Percentiles rank a stretch among this genome's conserved stretches.
phyloP scores from a whole-genome alignment of 2,329 filamentous ascomycete species.

The Pyrenochaeta sp. region DNA sequence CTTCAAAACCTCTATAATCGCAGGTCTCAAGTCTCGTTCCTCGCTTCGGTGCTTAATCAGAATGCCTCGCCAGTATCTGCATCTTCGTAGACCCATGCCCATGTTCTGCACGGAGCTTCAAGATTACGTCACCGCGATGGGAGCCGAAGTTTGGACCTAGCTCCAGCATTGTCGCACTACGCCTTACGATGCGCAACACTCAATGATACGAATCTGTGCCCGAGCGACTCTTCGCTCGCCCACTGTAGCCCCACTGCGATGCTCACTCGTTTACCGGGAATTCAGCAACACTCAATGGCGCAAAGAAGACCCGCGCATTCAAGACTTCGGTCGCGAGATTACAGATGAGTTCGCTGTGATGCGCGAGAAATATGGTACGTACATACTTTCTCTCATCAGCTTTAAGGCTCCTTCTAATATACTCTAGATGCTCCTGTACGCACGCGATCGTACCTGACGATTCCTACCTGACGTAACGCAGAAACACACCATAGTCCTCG shows the following conservation, averaged over 20 bases:
- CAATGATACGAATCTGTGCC: slow-evolving; percentile 42
- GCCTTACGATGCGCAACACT: slow-evolving; percentile 27
- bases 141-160: slow-evolving; percentile 16
- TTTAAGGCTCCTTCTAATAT: slow-evolving; percentile 17
- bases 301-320: slow-evolving; percentile 59
- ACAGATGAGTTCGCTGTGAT: slow-evolving; percentile 69
- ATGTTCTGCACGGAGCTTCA: slow-evolving; percentile 8
- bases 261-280: slow-evolving; percentile 14
- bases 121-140: slow-evolving; percentile 35
- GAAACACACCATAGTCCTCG: slow-evolving; percentile 68
- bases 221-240: slow-evolving; percentile 39
- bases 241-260: slow-evolving; percentile 1
- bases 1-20: background rate
- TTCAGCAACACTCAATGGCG: slow-evolving; percentile 35
- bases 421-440: slow-evolving; percentile 45
- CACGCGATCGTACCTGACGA: slow-evolving; percentile 14
- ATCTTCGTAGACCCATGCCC: slow-evolving; percentile 12
- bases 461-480: slow-evolving; percentile 38
- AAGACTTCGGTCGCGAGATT: slow-evolving; percentile 62
- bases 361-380: slow-evolving; percentile 64
- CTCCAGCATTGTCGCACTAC: slow-evolving; percentile 11
- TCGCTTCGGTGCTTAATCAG: background rate
- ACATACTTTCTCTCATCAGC: background rate
- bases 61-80: background rate
- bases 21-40: background rate